Evolutionary conservation across 495 filamentous ascomycete species (phyloP), one percentile per base, ranked within the genome.

Genomic region (Astrothelium subdiscretum): DNA sequence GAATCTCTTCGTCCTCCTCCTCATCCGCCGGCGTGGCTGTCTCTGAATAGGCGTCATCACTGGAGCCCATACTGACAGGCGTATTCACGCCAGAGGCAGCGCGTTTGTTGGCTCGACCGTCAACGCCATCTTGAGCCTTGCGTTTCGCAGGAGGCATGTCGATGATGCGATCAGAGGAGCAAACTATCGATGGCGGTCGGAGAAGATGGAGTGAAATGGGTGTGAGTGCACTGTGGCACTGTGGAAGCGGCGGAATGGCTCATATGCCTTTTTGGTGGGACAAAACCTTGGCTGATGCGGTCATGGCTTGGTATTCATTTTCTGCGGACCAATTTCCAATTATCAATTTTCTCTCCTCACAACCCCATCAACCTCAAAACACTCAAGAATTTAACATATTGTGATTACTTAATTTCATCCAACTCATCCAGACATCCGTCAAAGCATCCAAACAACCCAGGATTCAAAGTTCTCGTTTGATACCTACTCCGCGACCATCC

Each of bases 31-130:
- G 32, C 29, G 35, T 44, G 18, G n/a, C 59, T 22, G 57, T 63
- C 18, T 63, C 64, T 32, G 48, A 63, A 51, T 64, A 64, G 26
- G 63, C 66, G 31, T 68, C 66, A 52, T 68, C 66, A 63, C 62
- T 65, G 5, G 32, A 43, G 4, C 4, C 35, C 29, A 59, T 59
- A 57, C 67, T 69, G 31, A 66, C 65, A 6, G 69, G 69, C 42
- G 69, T 71, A 44, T 62, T 65, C 31, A 67, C 59, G 29, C 69
- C 69, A 29, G 69, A 71, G 31, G 66, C 69, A 24, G 64, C 62
- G 31, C 69, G 66, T 48, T 69, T 71, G 10, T 57, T 35, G 13
- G 69, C 54, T 3, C 67, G 67, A 1, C 65, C 64, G 57, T 27
- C 62, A 22, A 54, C 59, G 2, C 59, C 59, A 2, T 40, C 52